Percentiles rank a stretch among this genome's conserved stretches.
phyloP scores from a whole-genome alignment of 306 rosid species.

The Lablab purpureus region DNA sequence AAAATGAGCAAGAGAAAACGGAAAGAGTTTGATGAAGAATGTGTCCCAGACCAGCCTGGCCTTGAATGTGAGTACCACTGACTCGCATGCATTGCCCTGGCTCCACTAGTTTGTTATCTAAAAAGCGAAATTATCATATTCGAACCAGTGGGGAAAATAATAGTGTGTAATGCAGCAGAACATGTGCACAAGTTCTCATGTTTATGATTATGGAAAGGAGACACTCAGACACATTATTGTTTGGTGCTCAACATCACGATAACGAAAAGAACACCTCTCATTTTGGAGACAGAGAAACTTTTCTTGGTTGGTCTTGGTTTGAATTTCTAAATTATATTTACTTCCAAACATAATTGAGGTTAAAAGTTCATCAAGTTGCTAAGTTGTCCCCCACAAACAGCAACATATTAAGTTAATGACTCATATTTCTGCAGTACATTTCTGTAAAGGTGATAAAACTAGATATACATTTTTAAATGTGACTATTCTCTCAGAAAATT shows the following conservation, averaged over 20 bases:
- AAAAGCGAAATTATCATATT: background rate
- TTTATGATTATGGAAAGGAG: background rate
- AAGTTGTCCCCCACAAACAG: no score
- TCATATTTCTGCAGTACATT: no score
- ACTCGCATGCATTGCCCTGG: conserved; percentile 10
- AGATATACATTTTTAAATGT: no score
- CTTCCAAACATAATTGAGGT: no score
- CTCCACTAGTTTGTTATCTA: conserved; percentile 8
- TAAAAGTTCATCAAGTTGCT: no score
- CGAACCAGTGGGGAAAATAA: background rate
- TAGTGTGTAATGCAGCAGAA: background rate
- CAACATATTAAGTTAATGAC: no score
- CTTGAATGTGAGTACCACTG: background rate
- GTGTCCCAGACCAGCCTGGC: conserved; percentile 29
- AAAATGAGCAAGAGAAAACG: background rate
- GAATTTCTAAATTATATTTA: no score
- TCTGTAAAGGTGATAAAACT: no score
- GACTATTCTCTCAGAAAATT: no score
- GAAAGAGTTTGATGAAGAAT: conserved; percentile 13
- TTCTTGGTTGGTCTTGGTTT: no score
- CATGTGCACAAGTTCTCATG: background rate
- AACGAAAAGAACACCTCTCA: background rate
- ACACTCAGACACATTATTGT: background rate
- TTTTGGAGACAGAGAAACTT: background rate
- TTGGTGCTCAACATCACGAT: background rate